Conservation (phyloP, 805 yeast species). For the Komagataella phaffii region DNA sequence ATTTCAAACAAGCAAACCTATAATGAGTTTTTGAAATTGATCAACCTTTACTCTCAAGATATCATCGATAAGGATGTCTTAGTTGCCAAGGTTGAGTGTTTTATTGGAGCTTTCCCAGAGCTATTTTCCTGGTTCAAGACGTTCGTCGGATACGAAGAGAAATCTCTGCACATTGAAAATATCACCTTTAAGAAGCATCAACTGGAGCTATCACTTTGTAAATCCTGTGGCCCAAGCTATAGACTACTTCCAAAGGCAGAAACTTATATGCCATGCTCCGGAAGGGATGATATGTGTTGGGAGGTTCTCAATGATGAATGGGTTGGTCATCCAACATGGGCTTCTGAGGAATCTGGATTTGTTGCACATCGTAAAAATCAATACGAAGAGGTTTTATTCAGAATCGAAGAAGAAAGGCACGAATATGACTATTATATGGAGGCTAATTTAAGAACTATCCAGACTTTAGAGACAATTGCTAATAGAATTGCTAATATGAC, state of each 20-base stretch:
- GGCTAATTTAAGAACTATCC: slow-evolving; percentile 87
- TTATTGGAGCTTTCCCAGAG: slow-evolving; percentile 70
- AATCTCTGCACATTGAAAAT: slow-evolving; percentile 79
- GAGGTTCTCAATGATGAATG: slow-evolving; percentile 96
- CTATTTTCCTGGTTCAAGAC: slow-evolving; percentile 82
- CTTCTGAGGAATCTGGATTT: slow-evolving; percentile 96
- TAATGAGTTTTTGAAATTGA: slow-evolving; percentile 80
- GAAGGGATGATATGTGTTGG: slow-evolving; percentile 99
- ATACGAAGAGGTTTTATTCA: slow-evolving; percentile 88
- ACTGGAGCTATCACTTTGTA: slow-evolving; percentile 78
- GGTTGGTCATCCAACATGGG: slow-evolving; percentile 99
- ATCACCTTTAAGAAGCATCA: slow-evolving; percentile 83
- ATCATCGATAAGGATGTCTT: slow-evolving; percentile 73
- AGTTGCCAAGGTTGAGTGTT: slow-evolving; percentile 74
- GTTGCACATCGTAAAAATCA: slow-evolving; percentile 98
- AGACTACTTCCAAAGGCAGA: slow-evolving; percentile 87
- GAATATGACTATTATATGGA: slow-evolving; percentile 96
- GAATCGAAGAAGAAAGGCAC: slow-evolving; percentile 95
- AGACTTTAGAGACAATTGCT: slow-evolving; percentile 89
- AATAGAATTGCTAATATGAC: slow-evolving; percentile 89
- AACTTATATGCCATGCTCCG: slow-evolving; percentile 94
- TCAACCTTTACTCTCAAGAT: slow-evolving; percentile 83
- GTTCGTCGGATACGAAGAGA: slow-evolving; percentile 81
- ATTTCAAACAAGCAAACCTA: slow-evolving; percentile 84
- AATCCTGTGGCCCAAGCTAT: slow-evolving; percentile 92